Percentiles rank a stretch among this genome's conserved stretches.
Conservation (phyloP, 78 protist species). For the Trichosphaerium sp. region DNA sequence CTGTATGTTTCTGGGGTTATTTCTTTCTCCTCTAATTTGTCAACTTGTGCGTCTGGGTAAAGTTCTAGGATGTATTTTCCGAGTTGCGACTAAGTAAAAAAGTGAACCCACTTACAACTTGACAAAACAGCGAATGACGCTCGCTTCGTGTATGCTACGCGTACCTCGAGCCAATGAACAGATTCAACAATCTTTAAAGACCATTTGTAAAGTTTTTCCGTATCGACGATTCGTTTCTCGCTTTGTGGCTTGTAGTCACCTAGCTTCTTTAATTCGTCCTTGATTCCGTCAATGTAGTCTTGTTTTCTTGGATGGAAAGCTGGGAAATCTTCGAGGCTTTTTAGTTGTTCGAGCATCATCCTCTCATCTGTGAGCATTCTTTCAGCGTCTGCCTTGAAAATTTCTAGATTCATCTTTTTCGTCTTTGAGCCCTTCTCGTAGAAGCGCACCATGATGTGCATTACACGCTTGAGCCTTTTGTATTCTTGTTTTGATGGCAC, state of each 20-base stretch:
- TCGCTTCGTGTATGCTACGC: conserved; percentile 42
- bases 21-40: conserved; percentile 7
- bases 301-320: conserved; percentile 48
- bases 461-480: conserved; percentile 39
- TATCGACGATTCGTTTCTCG: conserved; percentile 2
- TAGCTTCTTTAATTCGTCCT: conserved; percentile 18
- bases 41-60: conserved; percentile 3
- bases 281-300: conserved; percentile 32
- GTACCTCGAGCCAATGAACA: conserved; percentile 39
- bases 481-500: conserved; percentile 49
- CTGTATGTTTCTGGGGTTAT: background rate
- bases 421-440: conserved; percentile 4
- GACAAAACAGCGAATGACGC: conserved; percentile 31
- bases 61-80: conserved; percentile 21
- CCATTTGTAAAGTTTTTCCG: conserved; percentile 25
- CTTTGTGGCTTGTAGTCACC: conserved; percentile 1
- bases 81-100: conserved; percentile 33
- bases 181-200: conserved; percentile 34
- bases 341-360: conserved; percentile 20
- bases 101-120: no score
- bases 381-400: background rate
- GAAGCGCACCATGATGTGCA: conserved; percentile 45
- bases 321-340: conserved; percentile 10
- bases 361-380: conserved; percentile 12
- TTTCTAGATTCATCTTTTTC: background rate